Conservation (phyloP, 306 rosid species). For the Fragaria nilgerrensis region DNA sequence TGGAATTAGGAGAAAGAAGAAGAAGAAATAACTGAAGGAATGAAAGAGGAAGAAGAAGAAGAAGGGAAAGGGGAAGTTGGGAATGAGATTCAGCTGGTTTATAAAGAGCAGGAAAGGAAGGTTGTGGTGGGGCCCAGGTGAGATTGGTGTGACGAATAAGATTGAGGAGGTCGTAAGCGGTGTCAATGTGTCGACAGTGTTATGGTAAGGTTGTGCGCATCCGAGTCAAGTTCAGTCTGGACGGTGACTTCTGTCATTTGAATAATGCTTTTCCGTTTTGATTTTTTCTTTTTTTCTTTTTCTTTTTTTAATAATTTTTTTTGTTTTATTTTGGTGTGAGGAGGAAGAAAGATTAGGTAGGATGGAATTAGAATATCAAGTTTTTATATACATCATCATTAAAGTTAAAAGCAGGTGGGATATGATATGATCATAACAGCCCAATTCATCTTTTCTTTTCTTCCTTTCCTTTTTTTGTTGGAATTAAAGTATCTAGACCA, state of each 20-base stretch:
- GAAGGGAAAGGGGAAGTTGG: conserved; percentile 46
- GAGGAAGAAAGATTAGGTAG: background rate
- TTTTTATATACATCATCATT: conserved; percentile 3
- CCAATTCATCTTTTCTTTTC: background rate
- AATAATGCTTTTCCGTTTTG: background rate
- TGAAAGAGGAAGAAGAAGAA: background rate
- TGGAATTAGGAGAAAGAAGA: conserved; percentile 7
- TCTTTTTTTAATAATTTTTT: too few species aligned
- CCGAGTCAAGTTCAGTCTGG: conserved; percentile 22
- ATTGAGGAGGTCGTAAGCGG: conserved; percentile 29
- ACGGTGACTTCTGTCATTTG: conserved; percentile 23
- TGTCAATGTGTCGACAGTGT: conserved; percentile 10
- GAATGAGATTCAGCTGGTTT: conserved; percentile 31
- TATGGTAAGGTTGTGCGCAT: conserved; percentile 17
- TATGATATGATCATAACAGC: conserved; percentile 9
- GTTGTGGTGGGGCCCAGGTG: conserved; percentile 1
- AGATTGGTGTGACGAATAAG: conserved; percentile 15
- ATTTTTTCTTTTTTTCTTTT: background rate
- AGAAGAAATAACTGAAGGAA: background rate
- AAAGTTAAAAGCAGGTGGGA: conserved; percentile 17
- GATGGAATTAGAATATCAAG: background rate
- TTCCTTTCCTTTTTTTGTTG: background rate
- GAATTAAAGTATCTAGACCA: background rate
- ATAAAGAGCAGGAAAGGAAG: conserved; percentile 38
- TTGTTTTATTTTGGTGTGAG: too few species aligned